Evolutionary conservation across 352 stramenopile species (phyloP), one percentile per base, ranked within the genome.

Genomic region (Phytophthora fragariaefolia): DNA sequence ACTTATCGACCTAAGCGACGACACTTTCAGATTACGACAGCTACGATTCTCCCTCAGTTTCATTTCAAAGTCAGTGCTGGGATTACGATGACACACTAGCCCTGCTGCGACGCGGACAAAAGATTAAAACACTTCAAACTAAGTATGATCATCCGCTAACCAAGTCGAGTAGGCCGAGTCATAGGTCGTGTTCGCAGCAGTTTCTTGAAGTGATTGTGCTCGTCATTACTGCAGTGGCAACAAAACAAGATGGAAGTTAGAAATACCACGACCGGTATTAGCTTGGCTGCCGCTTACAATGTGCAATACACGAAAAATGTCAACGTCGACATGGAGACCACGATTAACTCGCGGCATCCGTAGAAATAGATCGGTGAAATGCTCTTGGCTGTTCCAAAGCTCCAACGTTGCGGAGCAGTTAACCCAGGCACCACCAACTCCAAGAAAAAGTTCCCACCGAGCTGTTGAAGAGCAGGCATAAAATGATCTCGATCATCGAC

Each of bases 401-500:
- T 65, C 7, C 55, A 75, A 4, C 79, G 67, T n/a, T 80, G 74
- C 20, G 90, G 23, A 15, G 79, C 57, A 46, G 77, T 85, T 2
- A 91, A 48, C 0, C 69, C 69, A 2, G 83, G 80, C 1, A 91
- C 80, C 4, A 81, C 24, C 26, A 89, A 59, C 15, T 79, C 83
- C 49, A 81, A 92, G 0, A 92, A 64, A 27, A 90, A 83, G 51
- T 92, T 92, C 15, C 83, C 83, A 58, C 79, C 88, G 34, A 92
- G 79, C 54, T 92, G 83, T 48, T 92, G 81, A 5, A 92, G 69
- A 38, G 81, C 83, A 4, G 83, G n/a, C n/a, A n/a, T n/a, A n/a
- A n/a, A n/a, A n/a, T n/a, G n/a, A n/a, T n/a, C n/a, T n/a, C n/a
- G n/a, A n/a, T n/a, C n/a, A n/a, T n/a, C n/a, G n/a, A n/a, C n/a